These are phyloP conservation scores for Prototheca wickerhamii DNA, from an alignment of 163 green algal species.

Conservation along the genomic window DNA sequence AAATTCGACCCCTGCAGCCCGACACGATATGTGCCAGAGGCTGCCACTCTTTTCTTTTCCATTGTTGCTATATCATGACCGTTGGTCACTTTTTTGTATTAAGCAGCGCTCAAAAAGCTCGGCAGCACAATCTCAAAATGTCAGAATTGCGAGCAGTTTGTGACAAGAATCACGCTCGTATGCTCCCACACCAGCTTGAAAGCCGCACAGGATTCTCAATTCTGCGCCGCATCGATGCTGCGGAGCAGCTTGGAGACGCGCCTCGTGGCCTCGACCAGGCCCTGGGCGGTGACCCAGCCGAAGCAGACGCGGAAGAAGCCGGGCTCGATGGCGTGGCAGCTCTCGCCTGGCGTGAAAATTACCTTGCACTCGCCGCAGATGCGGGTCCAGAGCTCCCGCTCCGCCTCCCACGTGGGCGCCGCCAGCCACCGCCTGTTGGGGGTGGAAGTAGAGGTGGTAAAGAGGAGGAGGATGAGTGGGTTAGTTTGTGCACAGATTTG, in stretches of 20 bases:
- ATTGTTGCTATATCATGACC: too few relatives aligned
- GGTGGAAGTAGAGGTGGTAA: neutral
- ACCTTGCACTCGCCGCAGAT: conserved; percentile 28
- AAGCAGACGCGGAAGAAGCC: conserved; percentile 75
- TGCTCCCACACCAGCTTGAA: too few relatives aligned
- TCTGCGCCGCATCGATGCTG: too few relatives aligned
- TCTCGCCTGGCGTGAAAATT: conserved; percentile 52
- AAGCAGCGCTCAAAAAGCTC: too few relatives aligned
- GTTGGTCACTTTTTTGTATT: too few relatives aligned
- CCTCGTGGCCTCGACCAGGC: neutral
- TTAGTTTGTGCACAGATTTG: neutral
- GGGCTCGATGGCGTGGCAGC: conserved; percentile 50
- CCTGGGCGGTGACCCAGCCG: conserved; percentile 42
- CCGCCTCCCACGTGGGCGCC: conserved; percentile 41
- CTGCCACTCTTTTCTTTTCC: too few relatives aligned
- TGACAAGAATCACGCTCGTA: too few relatives aligned
- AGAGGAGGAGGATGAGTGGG: neutral
- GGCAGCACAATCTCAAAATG: too few relatives aligned
- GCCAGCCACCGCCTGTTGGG: conserved; percentile 17
- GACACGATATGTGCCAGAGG: too few relatives aligned
- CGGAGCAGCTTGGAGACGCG: neutral
- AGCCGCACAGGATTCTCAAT: too few relatives aligned
- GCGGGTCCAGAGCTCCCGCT: conserved; percentile 39
- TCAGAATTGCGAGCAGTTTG: too few relatives aligned
- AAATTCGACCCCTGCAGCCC: too few relatives aligned